Base-by-base conservation (phyloP, 805 yeast species). In the Candida xiaguanensis region DNA sequence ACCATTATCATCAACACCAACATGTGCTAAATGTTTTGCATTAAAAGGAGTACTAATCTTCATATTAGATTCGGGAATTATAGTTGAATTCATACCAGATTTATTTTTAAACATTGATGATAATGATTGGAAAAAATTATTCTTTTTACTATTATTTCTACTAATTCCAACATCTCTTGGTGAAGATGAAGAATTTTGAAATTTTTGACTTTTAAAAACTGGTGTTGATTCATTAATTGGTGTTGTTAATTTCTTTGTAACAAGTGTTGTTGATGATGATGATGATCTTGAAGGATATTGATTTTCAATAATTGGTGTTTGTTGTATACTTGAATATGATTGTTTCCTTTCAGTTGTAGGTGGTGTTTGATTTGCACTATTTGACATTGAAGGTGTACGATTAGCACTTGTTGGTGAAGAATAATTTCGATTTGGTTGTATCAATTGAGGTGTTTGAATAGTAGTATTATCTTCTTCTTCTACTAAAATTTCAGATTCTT, bases 1-100 rank as follows among this genome's bases (percentile, higher is more conserved):
- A 9, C 96, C 96, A 15, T 88, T 77, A 46, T 75, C 77, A 59
- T 91, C 96, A 36, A 86, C 82, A 17, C 95, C 96, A 8, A 93
- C 98, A 54, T 93, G 98, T 13, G 93, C 88, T 25, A 88, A 83
- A 55, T 90, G 96, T 54, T 86, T 82, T 13, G 93, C 84, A 53
- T 87, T 88, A 59, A 83, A 88, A 0, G 99, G 99, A 0, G 88
- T 82, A n/a, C 95, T 85, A 36, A 91, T 93, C 48, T 79, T 79
- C 67, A 66, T 65, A 51, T 61, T 65, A 18, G 62, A 42, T n/a
- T 51, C 49, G 2, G 47, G 41, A 27, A 38, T 30, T 8, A 43
- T 36, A 5, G 37, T 22, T 7, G 47, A 45, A 25, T 19, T 20
- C 7, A 41, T 16, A 5, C 29, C 24, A 19, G 51, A 47, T 6